A percentile compares a stretch with the other conserved stretches of the same genome.
Evolutionary conservation across 352 stramenopile species (phyloP).

Genomic region (Phytopythium aichiense): DNA sequence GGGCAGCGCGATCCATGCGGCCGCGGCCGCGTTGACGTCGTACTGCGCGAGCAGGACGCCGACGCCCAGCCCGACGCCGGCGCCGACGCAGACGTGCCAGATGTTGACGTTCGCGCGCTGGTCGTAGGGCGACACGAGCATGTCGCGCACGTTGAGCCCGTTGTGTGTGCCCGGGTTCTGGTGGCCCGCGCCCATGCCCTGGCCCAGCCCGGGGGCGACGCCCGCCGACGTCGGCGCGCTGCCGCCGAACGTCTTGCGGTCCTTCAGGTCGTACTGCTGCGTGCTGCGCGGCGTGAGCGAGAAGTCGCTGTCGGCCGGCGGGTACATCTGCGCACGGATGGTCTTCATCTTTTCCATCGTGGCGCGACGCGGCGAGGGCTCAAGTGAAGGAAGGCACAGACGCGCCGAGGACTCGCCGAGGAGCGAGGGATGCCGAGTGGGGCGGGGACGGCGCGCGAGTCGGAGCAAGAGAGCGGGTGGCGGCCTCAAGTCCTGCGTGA

Average conservation of each 20-base stretch:
- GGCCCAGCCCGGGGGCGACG: not conserved
- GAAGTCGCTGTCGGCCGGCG: constrained; percentile 29
- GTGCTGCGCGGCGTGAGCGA: constrained; percentile 27
- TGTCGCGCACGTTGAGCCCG: constrained; percentile 38
- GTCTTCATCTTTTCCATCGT: constrained; percentile 21
- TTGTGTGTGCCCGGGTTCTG: constrained; percentile 17
- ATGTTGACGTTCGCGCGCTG: constrained; percentile 35
- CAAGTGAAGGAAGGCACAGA: not conserved
- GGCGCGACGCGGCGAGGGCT: not conserved
- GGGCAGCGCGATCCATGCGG: constrained; percentile 51
- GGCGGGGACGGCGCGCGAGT: too few relatives aligned
- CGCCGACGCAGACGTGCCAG: constrained; percentile 40
- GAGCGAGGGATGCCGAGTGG: not conserved
- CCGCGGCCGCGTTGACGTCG: constrained; percentile 24
- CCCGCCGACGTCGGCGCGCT: not conserved
- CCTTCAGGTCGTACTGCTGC: constrained; percentile 27
- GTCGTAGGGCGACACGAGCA: constrained; percentile 45
- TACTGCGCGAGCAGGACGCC: constrained; percentile 40
- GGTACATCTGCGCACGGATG: constrained; percentile 12
- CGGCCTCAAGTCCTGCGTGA: not conserved
- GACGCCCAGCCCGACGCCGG: constrained; percentile 36
- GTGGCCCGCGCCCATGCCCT: not conserved
- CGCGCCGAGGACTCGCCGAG: too few relatives aligned
- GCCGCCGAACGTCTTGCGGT: constrained; percentile 8
- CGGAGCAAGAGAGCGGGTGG: not conserved